Base-by-base conservation (phyloP, 345 rosid species). In the Rhodomyrtus tomentosa region DNA sequence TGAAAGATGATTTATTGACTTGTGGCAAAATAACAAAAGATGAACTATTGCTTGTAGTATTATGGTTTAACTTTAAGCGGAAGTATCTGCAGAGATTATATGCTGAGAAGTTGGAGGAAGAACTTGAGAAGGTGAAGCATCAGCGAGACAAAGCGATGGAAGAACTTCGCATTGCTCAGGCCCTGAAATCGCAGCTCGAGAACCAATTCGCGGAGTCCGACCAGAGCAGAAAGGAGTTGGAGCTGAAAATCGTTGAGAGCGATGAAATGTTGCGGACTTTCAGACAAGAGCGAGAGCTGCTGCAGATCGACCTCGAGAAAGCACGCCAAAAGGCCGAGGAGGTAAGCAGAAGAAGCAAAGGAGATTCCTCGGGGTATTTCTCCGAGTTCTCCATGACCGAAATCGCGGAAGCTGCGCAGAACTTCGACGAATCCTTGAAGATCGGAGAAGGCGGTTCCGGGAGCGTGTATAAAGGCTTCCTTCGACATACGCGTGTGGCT, bases 351-450 rank as follows among this genome's bases (percentile, higher is more conserved):
- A 62, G 74, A 62, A 48, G 49, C 49, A 7, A 29, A 29, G 42
- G 74, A 15, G 22, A 62, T 62, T 62, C 42, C 22, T 62, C 42
- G 5, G 40, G 74, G 10, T 79, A 6, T 22, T 76, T 29, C 81
- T 76, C 59, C 0, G 84, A 79, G 32, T 82, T 82, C 85, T 62
- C 85, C 15, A 45, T 48, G 4, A 53, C 18, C 4, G 87, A 86
- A 38, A 86, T 86, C 40, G 15, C 7, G 11, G 83, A 80, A 11
- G 88, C 80, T 14, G 81, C 83, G 9, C 36, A 42, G 27, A 76
- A 83, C 50, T 80, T 86, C 15, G 83, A 86, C 16, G 83, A 22
- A 32, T 80, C 88, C 10, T 62, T 83, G 58, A 85, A 59, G 85
- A 85, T 85, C n/a, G 82, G 85, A 32, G 29, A 86, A 45, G 82